Conservation (phyloP, 306 rosid genomes). For the Aeschynomene evenia region DNA sequence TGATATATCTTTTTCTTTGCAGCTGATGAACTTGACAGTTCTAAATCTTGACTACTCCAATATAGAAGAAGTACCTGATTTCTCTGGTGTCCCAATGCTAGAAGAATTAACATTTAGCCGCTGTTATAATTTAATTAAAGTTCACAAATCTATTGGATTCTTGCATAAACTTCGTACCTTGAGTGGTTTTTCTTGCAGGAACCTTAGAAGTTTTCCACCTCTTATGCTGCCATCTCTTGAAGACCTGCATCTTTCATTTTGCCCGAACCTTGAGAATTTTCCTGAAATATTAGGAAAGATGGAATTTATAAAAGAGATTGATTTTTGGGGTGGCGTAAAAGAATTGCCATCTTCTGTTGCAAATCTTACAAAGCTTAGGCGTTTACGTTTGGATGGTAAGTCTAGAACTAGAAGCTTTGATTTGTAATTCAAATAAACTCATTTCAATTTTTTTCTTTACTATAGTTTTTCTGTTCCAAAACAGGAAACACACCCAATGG, state of each 20-base stretch:
- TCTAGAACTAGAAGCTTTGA: too few relatives aligned
- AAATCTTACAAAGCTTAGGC: too few relatives aligned
- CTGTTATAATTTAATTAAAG: not conserved
- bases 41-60: not conserved
- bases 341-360: too few relatives aligned
- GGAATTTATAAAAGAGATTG: too few relatives aligned
- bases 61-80: not conserved
- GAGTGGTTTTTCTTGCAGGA: not conserved
- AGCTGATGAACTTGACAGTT: not conserved
- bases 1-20: not conserved
- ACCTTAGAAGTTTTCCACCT: not conserved
- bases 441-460: too few relatives aligned
- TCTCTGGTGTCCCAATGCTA: not conserved
- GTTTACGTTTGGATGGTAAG: too few relatives aligned
- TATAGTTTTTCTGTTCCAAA: too few relatives aligned
- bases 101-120: not conserved
- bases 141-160: not conserved
- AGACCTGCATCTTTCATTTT: accelerated
- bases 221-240: not conserved
- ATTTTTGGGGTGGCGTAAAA: too few relatives aligned
- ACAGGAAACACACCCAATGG: too few relatives aligned
- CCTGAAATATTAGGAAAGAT: not conserved
- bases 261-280: not conserved
- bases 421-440: too few relatives aligned
- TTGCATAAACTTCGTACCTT: not conserved